Conservation (phyloP, 805 yeast species). For the Vanderwaltozyma tropicalis region DNA sequence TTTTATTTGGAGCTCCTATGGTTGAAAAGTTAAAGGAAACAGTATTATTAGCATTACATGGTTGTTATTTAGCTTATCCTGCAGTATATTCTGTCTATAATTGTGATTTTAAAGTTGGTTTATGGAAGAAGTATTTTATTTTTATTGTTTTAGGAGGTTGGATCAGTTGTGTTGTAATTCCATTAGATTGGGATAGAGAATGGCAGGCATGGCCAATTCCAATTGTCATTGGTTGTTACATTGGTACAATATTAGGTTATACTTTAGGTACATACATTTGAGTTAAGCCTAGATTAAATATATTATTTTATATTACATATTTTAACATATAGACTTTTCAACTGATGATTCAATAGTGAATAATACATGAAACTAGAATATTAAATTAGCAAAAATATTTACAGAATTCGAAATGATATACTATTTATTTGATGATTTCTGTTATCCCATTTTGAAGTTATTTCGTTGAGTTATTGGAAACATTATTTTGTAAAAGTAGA, state of each 20-base stretch:
- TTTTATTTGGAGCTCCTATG: conserved; percentile 78
- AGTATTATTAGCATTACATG: conserved; percentile 47
- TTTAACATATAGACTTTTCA: too few species aligned
- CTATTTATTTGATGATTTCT: not conserved
- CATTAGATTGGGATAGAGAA: conserved; percentile 93
- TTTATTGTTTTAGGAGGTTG: conserved; percentile 57
- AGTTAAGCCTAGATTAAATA: not conserved
- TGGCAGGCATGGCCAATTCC: conserved; percentile 98
- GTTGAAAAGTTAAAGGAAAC: conserved; percentile 45
- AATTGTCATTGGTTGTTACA: conserved; percentile 62
- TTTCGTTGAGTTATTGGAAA: not conserved
- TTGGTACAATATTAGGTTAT: conserved; percentile 62
- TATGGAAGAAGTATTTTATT: conserved; percentile 29
- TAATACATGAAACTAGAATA: too few species aligned
- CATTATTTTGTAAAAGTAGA: conserved; percentile 15
- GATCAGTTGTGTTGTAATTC: conserved; percentile 90
- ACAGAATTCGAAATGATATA: not conserved
- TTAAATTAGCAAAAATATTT: too few species aligned
- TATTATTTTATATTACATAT: too few species aligned
- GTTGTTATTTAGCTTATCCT: conserved; percentile 47
- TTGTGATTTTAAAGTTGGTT: conserved; percentile 41
- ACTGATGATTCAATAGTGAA: too few species aligned
- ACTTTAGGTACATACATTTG: conserved; percentile 28
- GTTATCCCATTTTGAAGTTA: not conserved
- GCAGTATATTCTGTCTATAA: conserved; percentile 53